Conservation (phyloP, 1,284 basidiomycete species). For the Filobasidium uniguttulatum region DNA sequence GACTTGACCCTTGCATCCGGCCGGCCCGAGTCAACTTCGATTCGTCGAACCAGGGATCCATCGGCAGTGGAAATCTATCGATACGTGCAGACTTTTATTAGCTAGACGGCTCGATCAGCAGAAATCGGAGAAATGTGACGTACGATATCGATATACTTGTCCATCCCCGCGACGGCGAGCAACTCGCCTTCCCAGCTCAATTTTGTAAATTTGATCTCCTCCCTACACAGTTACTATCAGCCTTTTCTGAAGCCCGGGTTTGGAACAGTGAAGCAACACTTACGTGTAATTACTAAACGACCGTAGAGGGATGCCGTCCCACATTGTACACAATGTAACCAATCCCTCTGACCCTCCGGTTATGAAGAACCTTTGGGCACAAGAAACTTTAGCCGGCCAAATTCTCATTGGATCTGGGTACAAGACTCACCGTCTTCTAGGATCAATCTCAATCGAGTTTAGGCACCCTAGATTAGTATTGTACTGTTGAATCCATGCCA, state of each 20-base stretch:
- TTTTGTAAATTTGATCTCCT: conserved; percentile 12
- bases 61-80: no score
- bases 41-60: no score
- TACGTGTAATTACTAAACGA: conserved; percentile 13
- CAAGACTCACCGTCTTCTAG: conserved; percentile 5
- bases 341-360: conserved; percentile 15
- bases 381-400: background rate
- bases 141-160: conserved; percentile 12
- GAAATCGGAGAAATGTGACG: background rate
- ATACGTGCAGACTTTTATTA: no score
- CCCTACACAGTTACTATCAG: background rate
- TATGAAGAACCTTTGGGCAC: conserved; percentile 1
- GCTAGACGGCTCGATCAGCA: no score
- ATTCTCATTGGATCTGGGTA: background rate
- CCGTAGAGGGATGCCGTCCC: conserved; percentile 2
- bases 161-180: conserved; percentile 10
- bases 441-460: conserved; percentile 14
- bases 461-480: conserved; percentile 10
- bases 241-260: background rate
- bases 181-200: conserved; percentile 14
- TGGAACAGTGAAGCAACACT: background rate
- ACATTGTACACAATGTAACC: conserved; percentile 7
- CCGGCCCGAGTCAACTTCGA: no score
- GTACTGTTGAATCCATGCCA: conserved; percentile 7
- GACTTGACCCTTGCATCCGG: no score